phyloP scores from a whole-genome alignment of 768 basidiomycete genomes.

The Tulasnella sp. region DNA sequence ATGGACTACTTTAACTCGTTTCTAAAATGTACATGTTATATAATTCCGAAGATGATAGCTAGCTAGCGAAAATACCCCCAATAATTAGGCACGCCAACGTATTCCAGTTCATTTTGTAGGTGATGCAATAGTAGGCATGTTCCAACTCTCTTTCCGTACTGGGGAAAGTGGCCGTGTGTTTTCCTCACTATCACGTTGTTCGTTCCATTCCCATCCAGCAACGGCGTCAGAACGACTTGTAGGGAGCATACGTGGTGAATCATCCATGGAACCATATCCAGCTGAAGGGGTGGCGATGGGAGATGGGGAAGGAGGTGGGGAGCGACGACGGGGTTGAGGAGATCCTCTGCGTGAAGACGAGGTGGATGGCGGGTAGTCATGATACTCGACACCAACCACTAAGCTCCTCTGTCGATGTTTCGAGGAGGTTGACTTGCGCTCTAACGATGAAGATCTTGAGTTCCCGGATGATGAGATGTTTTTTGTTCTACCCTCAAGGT shows the following conservation, averaged over 20 bases:
- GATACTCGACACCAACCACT: neutral
- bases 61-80: too few species aligned
- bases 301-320: constrained; percentile 18
- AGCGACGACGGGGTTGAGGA: constrained; percentile 6
- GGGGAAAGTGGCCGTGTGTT: neutral
- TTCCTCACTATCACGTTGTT: neutral
- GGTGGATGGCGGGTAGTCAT: constrained; percentile 5
- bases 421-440: constrained; percentile 8
- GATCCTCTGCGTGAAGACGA: constrained; percentile 3
- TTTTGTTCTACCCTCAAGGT: constrained; percentile 4
- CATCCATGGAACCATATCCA: constrained; percentile 1
- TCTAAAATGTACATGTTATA: too few species aligned
- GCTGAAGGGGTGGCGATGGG: constrained; percentile 3
- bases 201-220: constrained; percentile 8
- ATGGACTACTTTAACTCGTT: too few species aligned
- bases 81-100: too few species aligned
- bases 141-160: constrained; percentile 3
- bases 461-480: neutral
- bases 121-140: constrained; percentile 1
- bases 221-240: neutral
- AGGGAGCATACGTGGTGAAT: constrained; percentile 6
- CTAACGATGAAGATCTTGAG: constrained; percentile 5
- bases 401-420: neutral
- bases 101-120: too few species aligned
- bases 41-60: too few species aligned